Base-by-base conservation (phyloP, 2,329 filamentous ascomycete genomes). In the Neonectria magnoliae region DNA sequence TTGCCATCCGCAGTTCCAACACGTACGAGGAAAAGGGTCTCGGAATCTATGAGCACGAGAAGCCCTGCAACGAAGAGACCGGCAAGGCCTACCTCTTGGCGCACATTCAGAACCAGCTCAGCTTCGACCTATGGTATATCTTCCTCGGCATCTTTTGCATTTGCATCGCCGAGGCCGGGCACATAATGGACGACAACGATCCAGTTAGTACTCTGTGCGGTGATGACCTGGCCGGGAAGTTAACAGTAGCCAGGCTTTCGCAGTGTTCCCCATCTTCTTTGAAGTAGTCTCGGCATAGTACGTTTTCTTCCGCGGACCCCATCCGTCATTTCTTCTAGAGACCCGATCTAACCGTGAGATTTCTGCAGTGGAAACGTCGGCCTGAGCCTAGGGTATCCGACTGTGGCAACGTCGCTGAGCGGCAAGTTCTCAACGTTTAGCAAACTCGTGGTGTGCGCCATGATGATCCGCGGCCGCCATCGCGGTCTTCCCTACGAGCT, bases 101-200 rank as follows among this genome's bases (percentile, higher is more conserved):
- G n/a, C n/a, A n/a, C 55, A 56, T 81, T 2, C 76, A 73, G 3
- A 78, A 81, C 42, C 78, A 80, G 61, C 75, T 82, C n/a, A 77
- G 74, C 60, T 81, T 81, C 48, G 79, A 81, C 58, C 56, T 82
- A 22, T 81, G 79, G 79, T 81, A 80, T 44, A 79, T 80, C 5
- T 80, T 79, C 13, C 60, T 81, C 4, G 80, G 79, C 1, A 73
- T 79, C 80, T 29, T 18, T 74, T 73, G 41, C 31, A 76, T 81
- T 7, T 76, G 75, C 14, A 76, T 79, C 14, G 71, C 75, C 1
- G 7, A 29, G 75, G 70, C 72, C 1, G 31, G 57, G 14, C 68
- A 63, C 13, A 68, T 76, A 8, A 69, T 71, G 69, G 66, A 75
- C 8, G 52, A 50, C 1, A 48, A 59, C 7, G 72, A 76, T 14